Evolutionary conservation across 176 grass and related monocot species (phyloP).

Genomic region (Aegilops sharonensis): DNA sequence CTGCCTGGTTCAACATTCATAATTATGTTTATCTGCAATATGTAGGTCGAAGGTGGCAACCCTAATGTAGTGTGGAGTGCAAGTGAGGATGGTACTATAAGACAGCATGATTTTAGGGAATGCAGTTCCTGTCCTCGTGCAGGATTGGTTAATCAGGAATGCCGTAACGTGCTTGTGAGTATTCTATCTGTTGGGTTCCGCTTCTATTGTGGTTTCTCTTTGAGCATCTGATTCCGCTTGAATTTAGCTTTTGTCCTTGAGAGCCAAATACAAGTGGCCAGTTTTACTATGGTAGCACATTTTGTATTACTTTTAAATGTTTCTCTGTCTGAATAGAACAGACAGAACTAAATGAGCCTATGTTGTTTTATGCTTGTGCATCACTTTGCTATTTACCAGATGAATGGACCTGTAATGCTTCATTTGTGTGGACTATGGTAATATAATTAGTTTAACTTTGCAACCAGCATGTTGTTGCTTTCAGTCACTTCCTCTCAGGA

Average conservation of each 20-base stretch:
- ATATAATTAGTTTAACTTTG: not conserved
- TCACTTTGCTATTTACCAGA: not conserved
- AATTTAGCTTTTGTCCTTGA: not conserved
- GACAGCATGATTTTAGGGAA: constrained; percentile 94
- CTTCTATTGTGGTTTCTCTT: constrained; percentile 24
- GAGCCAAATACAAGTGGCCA: not conserved
- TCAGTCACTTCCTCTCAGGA: constrained; percentile 2
- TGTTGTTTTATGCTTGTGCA: not conserved
- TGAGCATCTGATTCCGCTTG: not conserved
- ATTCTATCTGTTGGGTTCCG: not conserved
- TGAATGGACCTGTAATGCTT: constrained; percentile 14
- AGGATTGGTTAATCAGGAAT: constrained; percentile 84
- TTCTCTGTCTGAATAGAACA: not conserved
- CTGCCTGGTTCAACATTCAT: constrained; percentile 20
- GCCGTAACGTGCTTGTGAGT: constrained; percentile 87
- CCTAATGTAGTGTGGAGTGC: constrained; percentile 96
- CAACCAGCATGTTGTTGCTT: not conserved
- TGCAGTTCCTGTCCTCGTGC: constrained; percentile 74
- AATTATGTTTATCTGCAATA: constrained; percentile 28
- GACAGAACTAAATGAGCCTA: constrained; percentile 12
- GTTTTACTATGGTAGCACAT: not conserved
- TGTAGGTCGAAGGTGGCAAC: constrained; percentile 87
- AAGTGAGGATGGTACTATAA: constrained; percentile 94
- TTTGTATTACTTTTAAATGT: constrained; percentile 2
- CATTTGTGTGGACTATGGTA: constrained; percentile 10